phyloP scores from a whole-genome alignment of 2,329 filamentous ascomycete species.

The Xylariaceae sp. region DNA sequence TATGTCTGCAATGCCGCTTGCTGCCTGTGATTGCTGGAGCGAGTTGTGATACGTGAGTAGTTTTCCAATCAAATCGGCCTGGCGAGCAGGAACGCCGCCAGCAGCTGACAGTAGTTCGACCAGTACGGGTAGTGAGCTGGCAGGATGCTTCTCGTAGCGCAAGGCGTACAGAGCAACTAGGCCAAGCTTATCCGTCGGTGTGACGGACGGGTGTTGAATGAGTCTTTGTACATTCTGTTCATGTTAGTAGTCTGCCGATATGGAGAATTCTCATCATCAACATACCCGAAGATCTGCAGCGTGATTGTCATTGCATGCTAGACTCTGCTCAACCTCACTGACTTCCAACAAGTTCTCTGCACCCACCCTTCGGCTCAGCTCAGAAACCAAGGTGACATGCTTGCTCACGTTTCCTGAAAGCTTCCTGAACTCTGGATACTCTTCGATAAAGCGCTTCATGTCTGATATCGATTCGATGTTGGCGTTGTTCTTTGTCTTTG shows the following conservation, averaged over 20 bases:
- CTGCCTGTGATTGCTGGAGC: slow-evolving; percentile 70
- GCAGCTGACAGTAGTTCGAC: slow-evolving; percentile 80
- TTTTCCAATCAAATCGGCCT: slow-evolving; percentile 74
- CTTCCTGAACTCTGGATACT: slow-evolving; percentile 96
- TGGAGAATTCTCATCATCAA: not conserved
- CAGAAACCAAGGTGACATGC: slow-evolving; percentile 91
- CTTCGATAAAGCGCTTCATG: slow-evolving; percentile 99
- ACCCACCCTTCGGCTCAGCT: slow-evolving; percentile 82
- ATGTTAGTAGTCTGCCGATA: slow-evolving; percentile 22
- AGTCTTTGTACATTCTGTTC: slow-evolving; percentile 73
- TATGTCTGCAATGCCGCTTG: slow-evolving; percentile 78
- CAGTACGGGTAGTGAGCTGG: slow-evolving; percentile 76
- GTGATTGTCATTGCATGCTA: slow-evolving; percentile 96
- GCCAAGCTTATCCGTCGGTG: slow-evolving; percentile 76
- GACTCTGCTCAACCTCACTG: slow-evolving; percentile 91
- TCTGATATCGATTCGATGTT: slow-evolving; percentile 96
- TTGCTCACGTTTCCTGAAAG: slow-evolving; percentile 98
- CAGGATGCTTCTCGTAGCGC: slow-evolving; percentile 81
- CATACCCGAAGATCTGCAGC: slow-evolving; percentile 79
- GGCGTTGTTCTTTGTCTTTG: slow-evolving; percentile 91
- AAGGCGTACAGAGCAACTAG: slow-evolving; percentile 92
- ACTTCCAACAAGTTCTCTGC: slow-evolving; percentile 88
- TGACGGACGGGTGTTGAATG: slow-evolving; percentile 73
- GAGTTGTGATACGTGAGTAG: slow-evolving; percentile 82
- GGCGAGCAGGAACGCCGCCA: slow-evolving; percentile 70